Conservation (phyloP, 495 filamentous ascomycete genomes). For the Trichodelitschia bisporula region DNA sequence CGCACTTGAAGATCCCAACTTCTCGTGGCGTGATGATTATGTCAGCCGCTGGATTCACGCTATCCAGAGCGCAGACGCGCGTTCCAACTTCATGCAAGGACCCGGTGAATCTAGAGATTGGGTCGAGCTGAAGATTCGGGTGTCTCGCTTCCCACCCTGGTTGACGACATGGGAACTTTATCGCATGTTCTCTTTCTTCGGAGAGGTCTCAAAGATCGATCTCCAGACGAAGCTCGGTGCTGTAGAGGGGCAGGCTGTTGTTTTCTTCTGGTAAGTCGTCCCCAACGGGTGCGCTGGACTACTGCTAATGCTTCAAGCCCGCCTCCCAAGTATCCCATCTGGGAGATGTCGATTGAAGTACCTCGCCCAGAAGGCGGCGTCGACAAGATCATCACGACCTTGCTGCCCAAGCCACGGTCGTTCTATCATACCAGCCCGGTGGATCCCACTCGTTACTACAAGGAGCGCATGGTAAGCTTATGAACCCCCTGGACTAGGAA, state of each 20-base stretch:
- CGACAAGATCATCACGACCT: not conserved
- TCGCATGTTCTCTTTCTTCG: constrained; percentile 1
- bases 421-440: constrained; percentile 8
- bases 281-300: not conserved
- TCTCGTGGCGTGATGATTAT: too few relatives aligned
- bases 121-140: not conserved
- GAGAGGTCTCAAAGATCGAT: constrained; percentile 5
- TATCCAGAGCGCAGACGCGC: too few relatives aligned
- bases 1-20: too few relatives aligned
- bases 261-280: constrained; percentile 6
- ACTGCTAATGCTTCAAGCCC: constrained; percentile 1
- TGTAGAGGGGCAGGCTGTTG: constrained; percentile 1
- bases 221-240: too few relatives aligned
- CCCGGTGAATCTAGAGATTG: too few relatives aligned
- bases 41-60: too few relatives aligned
- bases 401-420: not conserved
- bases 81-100: too few relatives aligned
- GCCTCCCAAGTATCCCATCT: constrained; percentile 1
- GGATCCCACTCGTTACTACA: constrained; percentile 5
- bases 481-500: constrained; percentile 6
- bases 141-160: not conserved
- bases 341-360: not conserved
- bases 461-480: constrained; percentile 6
- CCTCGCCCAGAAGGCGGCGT: not conserved
- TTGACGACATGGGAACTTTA: constrained; percentile 2